phyloP scores from a whole-genome alignment of 805 yeast species.

The Candida arabinofermentans region DNA sequence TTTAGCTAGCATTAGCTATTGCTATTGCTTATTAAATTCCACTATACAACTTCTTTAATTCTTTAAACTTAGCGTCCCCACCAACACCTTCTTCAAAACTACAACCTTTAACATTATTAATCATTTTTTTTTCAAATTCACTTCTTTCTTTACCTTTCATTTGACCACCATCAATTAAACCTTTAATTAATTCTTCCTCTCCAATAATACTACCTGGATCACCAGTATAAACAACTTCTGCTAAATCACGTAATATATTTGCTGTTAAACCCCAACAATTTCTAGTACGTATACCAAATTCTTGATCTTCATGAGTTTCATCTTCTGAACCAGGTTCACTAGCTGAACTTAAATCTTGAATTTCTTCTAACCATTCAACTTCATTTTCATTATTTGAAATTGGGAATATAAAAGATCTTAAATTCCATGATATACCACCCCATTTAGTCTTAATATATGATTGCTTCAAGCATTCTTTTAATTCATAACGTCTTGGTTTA shows the following conservation, averaged over 20 bases:
- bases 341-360: conserved; percentile 57
- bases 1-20: background rate
- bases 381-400: conserved; percentile 48
- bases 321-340: conserved; percentile 54
- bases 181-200: conserved; percentile 63
- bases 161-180: conserved; percentile 46
- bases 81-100: conserved; percentile 45
- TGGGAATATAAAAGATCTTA: conserved; percentile 60
- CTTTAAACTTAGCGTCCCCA: conserved; percentile 34
- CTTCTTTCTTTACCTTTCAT: conserved; percentile 45
- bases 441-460: conserved; percentile 43
- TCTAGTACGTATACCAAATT: conserved; percentile 45
- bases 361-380: conserved; percentile 57
- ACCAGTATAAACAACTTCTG: conserved; percentile 48
- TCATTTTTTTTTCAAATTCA: conserved; percentile 52
- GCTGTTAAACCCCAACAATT: conserved; percentile 86
- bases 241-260: conserved; percentile 68
- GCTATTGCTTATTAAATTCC: conserved; percentile 9
- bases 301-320: conserved; percentile 32
- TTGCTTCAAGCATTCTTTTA: conserved; percentile 32
- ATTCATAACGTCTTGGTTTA: conserved; percentile 22
- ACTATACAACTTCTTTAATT: conserved; percentile 40
- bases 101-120: conserved; percentile 36
- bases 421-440: conserved; percentile 71
- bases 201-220: conserved; percentile 37